These are phyloP conservation scores for Petrea volubilis DNA, from an alignment of 257 asterid genomes.

Conservation along the genomic window DNA sequence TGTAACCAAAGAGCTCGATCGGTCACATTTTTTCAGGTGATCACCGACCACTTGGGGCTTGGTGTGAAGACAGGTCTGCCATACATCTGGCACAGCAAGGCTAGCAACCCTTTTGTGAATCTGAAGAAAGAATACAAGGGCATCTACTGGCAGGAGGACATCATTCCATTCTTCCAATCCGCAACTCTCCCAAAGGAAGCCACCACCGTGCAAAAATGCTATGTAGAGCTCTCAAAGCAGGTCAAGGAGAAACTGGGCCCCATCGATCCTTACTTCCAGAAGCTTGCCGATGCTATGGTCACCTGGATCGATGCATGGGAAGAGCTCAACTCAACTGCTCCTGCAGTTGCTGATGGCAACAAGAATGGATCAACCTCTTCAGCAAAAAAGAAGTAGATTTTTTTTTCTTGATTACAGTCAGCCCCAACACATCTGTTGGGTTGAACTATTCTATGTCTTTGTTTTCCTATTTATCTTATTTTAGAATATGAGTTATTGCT, in stretches of 20 bases:
- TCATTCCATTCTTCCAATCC: constrained; percentile 72
- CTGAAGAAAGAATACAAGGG: constrained; percentile 72
- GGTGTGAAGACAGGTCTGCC: constrained; percentile 84
- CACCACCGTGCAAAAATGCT: constrained; percentile 66
- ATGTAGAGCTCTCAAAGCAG: constrained; percentile 65
- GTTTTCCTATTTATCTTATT: constrained; percentile 12
- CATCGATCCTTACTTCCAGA: constrained; percentile 58
- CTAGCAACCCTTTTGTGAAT: constrained; percentile 75
- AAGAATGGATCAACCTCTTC: constrained; percentile 17
- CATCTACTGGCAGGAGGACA: constrained; percentile 72
- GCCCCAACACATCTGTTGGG: constrained; percentile 6
- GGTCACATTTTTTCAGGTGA: constrained; percentile 43
- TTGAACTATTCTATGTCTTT: not conserved
- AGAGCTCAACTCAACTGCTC: constrained; percentile 44
- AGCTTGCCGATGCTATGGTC: constrained; percentile 70
- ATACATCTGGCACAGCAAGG: constrained; percentile 83
- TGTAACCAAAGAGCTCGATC: too few species aligned
- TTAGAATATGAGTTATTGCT: constrained; percentile 28
- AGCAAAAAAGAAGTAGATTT: constrained; percentile 39
- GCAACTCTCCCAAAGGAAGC: constrained; percentile 49
- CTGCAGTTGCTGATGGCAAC: constrained; percentile 17
- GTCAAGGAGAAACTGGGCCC: constrained; percentile 56
- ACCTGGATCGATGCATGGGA: constrained; percentile 80
- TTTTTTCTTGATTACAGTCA: not conserved
- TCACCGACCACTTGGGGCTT: constrained; percentile 60